Evolutionary conservation across 1,284 basidiomycete genomes (phyloP), one percentile per base, ranked within the genome.

Genomic region (Mycosarcoma maydis): DNA sequence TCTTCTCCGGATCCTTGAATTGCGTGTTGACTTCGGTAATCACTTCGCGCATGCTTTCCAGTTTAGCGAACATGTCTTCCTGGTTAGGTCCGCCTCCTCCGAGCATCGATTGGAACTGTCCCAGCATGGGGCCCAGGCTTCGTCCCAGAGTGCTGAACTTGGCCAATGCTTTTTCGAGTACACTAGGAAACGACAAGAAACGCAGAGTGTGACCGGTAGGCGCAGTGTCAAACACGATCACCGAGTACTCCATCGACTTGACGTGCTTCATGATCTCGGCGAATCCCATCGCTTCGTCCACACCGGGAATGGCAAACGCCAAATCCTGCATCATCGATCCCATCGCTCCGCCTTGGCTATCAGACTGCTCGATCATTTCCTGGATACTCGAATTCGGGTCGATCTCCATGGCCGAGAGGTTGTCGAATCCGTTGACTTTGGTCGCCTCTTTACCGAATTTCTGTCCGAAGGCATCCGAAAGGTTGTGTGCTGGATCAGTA

Each of bases 231-330:
- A 99, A 99, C 24, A 99, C 94, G 80, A 99, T 98, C 55, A 96
- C 92, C 20, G 92, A 94, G 85, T 96, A 99, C 84, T 98, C 90
- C 95, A 98, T 98, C n/a, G 92, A 96, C 84, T 98, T 98, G 83
- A 99, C 96, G 83, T 98, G 94, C 87, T 98, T 98, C 96, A 98
- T 99, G 83, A 99, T 96, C 83, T 99, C 95, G 0, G 95, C 96
- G 77, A 99, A 99, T 59, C 94, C 95, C 95, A 99, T 98, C 3
- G 95, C 95, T 83, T 99, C 95, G 80, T 99, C 95, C 1, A 99
- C 95, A 84, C 95, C 95, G 0, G 95, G 95, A 62, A 99, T 98
- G 1, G 96, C 94, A 79, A 98, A 99, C 0, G 95, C 96, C 34
- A 98, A 87, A 84, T 98, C 95, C 83, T 98, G 95, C 93, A 98